These are phyloP conservation scores for Plantago coronopus DNA, from an alignment of 305 asterid genomes.

Conservation along the genomic window DNA sequence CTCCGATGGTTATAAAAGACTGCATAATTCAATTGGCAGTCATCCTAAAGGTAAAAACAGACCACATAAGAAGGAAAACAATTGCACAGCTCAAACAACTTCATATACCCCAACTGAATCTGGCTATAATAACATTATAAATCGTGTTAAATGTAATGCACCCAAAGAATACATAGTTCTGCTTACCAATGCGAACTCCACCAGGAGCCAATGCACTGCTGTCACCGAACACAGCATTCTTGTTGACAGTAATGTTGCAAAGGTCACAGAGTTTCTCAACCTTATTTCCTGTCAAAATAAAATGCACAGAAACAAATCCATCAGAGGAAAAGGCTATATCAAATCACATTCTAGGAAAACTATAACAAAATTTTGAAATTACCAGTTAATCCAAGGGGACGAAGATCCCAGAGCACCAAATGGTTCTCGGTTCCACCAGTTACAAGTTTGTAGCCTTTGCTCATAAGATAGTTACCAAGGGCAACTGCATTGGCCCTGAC, in stretches of 20 bases:
- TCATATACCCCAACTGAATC: too few species aligned
- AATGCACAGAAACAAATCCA: not conserved
- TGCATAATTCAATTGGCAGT: not conserved
- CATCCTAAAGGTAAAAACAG: too few species aligned
- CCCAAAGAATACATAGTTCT: slow-evolving; percentile 1
- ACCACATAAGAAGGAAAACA: too few species aligned
- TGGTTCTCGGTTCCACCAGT: slow-evolving; percentile 89
- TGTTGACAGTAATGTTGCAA: slow-evolving; percentile 75
- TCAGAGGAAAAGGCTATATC: not conserved
- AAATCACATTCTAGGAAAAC: not conserved
- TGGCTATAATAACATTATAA: too few species aligned
- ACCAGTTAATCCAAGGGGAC: slow-evolving; percentile 78
- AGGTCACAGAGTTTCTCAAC: slow-evolving; percentile 77
- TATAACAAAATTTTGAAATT: not conserved
- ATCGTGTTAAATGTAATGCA: not conserved
- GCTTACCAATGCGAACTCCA: slow-evolving; percentile 80
- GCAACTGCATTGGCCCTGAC: slow-evolving; percentile 84
- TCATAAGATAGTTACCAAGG: slow-evolving; percentile 52
- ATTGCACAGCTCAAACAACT: not conserved
- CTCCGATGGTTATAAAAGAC: not conserved
- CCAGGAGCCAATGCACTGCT: slow-evolving; percentile 69
- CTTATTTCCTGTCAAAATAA: slow-evolving; percentile 46
- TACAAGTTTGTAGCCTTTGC: slow-evolving; percentile 66
- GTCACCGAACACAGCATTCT: slow-evolving; percentile 70
- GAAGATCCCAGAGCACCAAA: slow-evolving; percentile 79